Evolutionary conservation across 2,329 filamentous ascomycete genomes (phyloP), one percentile per base, ranked within the genome.

Genomic region (Aspergillus sp.): DNA sequence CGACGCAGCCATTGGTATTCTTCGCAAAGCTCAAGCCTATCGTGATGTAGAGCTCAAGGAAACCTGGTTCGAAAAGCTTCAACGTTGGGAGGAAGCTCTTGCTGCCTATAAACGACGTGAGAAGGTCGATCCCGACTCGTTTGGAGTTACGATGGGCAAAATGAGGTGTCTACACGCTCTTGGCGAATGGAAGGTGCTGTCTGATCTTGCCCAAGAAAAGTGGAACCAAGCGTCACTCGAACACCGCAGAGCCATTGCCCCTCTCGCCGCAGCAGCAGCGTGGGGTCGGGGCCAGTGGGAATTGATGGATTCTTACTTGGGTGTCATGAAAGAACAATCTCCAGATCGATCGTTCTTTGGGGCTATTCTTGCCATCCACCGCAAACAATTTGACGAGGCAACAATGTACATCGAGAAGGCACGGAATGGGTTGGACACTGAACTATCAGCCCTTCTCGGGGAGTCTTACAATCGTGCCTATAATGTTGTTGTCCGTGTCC

Each of bases 381-480:
- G 91, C 39, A 96, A 97, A 60, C 90, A 96, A 54, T 98, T 96
- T 69, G 83, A 88, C 27, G 89, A 96, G 57, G 90, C 94, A 3
- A 78, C 88, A n/a, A 73, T 78, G 32, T 94, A 90, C 62, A 93
- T 99, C 43, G 85, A 91, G 53, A 90, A 91, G 62, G 91, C 91
- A 34, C 82, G 93, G 33, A 91, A 97, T 64, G 90, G 89, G 7
- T 78, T 99, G 11, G 94, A 98, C 57, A 95, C 91, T 0, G 94
- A 99, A 64, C 78, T 99, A 31, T 95, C 90, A 57, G 93, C 93
- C 5, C 78, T 98, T 3, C 84, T 99, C n/a, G 94, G 90, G 62
- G 93, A 99, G 65, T 97, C 91, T 2, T 99, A 98, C 67, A 96
- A 95, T 58, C 83, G 93, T 47, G 94, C 93, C 7, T 99, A 99